Conservation (phyloP, 371 early-diverging fungal genomes). For the Vairimorpha ceranae region DNA sequence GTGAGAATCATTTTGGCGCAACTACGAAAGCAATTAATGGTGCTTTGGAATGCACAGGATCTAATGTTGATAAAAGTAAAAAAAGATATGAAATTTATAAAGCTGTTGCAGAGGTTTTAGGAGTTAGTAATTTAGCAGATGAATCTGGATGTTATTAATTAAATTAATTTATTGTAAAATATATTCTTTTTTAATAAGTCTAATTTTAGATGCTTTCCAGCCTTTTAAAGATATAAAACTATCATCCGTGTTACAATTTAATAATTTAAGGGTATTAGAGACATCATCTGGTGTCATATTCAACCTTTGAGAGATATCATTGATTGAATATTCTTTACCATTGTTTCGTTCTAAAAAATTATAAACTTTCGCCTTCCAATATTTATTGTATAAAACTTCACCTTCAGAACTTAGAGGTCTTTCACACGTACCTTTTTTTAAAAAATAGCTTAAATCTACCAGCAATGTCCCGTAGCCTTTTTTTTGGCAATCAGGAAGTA, state of each 20-base stretch:
- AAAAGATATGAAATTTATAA: slow-evolving; percentile 60
- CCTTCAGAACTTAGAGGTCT: slow-evolving; percentile 56
- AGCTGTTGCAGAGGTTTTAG: slow-evolving; percentile 56
- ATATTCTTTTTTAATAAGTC: slow-evolving; percentile 16
- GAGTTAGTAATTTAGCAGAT: slow-evolving; percentile 50
- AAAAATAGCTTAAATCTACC: slow-evolving; percentile 58
- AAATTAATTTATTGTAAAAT: neutral
- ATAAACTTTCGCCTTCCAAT: slow-evolving; percentile 57
- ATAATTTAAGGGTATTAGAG: slow-evolving; percentile 37
- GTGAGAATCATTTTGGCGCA: slow-evolving; percentile 59
- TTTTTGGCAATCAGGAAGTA: slow-evolving; percentile 55
- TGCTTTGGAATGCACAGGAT: slow-evolving; percentile 60
- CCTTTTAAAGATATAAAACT: neutral
- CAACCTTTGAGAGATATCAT: slow-evolving; percentile 29
- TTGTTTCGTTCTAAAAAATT: slow-evolving; percentile 5
- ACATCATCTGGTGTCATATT: slow-evolving; percentile 55
- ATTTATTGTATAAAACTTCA: slow-evolving; percentile 40
- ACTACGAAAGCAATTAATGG: slow-evolving; percentile 64
- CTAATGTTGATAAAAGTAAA: slow-evolving; percentile 48
- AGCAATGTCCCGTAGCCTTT: slow-evolving; percentile 56
- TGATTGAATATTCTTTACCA: slow-evolving; percentile 21
- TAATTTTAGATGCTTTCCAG: neutral
- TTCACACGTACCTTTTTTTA: slow-evolving; percentile 56
- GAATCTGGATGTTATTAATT: slow-evolving; percentile 60
- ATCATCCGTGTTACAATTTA: slow-evolving; percentile 36